Evolutionary conservation across 2,329 filamentous ascomycete genomes (phyloP), one percentile per base, ranked within the genome.

Genomic region (Cladorrhinum sp.): DNA sequence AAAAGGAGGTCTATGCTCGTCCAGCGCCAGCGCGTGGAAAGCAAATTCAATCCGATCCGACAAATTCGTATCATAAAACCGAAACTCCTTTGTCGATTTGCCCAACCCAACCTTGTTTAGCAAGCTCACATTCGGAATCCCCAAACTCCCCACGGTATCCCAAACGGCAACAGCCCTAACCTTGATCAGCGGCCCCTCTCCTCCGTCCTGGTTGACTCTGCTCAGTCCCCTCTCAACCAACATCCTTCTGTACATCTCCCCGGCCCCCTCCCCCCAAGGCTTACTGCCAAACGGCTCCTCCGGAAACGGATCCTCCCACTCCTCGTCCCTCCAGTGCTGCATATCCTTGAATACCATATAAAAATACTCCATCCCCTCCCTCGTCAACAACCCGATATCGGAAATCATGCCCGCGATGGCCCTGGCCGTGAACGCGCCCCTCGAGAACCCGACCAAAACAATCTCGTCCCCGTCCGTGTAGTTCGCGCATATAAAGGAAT

Each of bases 401-500:
- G 74, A 75, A 49, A 85, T 76, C 75, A 85, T 80, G 42, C 81
- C 80, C 1, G 80, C 80, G 3, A 85, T 77, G 2, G 80, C 83
- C n/a, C 82, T 77, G 2, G 78, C 82, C 0, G 82, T 86, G 65
- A 85, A 86, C 3, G 83, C 83, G 3, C 83, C 83, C 14, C 83
- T 77, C 1, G 82, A 85, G 74, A 83, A 86, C 2, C 83, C 83
- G 26, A 85, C 71, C 26, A 85, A 75, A 52, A 83, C 72, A 53
- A 86, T 83, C 64, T 85, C 79, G 63, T 86, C 83, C 2, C 82
- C 82, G 57, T 80, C 78, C 58, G 78, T 77, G 66, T 86, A 87
- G 72, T 87, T 88, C 66, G 82, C 80, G 58, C 83, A 86, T 1
- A 87, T 74, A 67, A 86, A 88, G 3, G 80, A 77, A 68, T 88